A percentile compares a stretch with the other conserved stretches of the same genome.
phyloP scores from a whole-genome alignment of 345 rosid genomes.

The Rhodamnia rubescens region DNA sequence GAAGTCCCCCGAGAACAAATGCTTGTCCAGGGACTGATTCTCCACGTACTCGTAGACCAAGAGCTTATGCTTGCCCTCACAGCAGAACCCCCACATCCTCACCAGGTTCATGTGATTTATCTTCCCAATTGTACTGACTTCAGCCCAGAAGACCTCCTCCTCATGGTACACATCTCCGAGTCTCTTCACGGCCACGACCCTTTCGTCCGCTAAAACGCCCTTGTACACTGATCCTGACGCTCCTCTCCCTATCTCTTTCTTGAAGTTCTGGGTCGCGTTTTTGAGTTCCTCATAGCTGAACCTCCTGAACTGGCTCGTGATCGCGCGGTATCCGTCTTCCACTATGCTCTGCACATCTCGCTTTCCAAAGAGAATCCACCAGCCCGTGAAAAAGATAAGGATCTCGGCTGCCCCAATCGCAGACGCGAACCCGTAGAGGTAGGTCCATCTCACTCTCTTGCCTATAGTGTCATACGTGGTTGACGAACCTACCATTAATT shows the following conservation, averaged over 20 bases:
- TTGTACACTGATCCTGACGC: slow-evolving; percentile 39
- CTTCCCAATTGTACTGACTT: slow-evolving; percentile 35
- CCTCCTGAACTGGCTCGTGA: slow-evolving; percentile 17
- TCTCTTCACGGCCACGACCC: slow-evolving; percentile 39
- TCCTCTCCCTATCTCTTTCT: slow-evolving; percentile 33
- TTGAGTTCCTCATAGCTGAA: slow-evolving; percentile 22
- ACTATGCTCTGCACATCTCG: background rate
- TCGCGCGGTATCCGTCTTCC: slow-evolving; percentile 13
- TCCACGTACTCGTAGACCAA: slow-evolving; percentile 40
- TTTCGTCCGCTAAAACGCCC: slow-evolving; percentile 27
- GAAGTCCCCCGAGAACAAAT: slow-evolving; percentile 14
- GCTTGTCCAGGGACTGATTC: slow-evolving; percentile 39
- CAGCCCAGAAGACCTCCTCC: slow-evolving; percentile 41
- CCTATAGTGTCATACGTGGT: slow-evolving; percentile 4
- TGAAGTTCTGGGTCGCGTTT: slow-evolving; percentile 21
- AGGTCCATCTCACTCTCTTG: slow-evolving; percentile 20
- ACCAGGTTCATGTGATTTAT: slow-evolving; percentile 51
- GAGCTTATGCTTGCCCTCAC: slow-evolving; percentile 24
- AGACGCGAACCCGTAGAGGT: slow-evolving; percentile 24
- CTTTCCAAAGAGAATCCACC: slow-evolving; percentile 21
- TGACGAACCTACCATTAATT: background rate
- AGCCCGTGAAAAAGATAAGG: slow-evolving; percentile 6
- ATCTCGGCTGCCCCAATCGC: slow-evolving; percentile 23
- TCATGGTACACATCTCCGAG: slow-evolving; percentile 27
- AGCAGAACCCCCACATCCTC: slow-evolving; percentile 42